Conservation (phyloP, 768 basidiomycete species). For the Hirschioporus abietinus region DNA sequence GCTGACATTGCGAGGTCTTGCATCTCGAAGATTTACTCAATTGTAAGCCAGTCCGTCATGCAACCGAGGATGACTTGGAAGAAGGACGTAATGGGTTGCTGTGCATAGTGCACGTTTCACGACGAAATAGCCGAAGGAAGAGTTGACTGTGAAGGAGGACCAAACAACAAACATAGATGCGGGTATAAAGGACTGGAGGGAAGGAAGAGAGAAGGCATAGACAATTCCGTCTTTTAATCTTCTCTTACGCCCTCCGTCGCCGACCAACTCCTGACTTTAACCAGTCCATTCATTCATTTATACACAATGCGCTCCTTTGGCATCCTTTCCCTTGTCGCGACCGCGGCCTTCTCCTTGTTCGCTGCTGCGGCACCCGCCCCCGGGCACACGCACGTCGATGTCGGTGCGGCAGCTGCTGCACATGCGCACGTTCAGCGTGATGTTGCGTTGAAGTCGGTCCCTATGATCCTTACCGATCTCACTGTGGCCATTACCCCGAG, state of each 20-base stretch:
- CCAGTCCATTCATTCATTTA: background rate
- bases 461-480: background rate
- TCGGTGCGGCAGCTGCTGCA: background rate
- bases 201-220: background rate
- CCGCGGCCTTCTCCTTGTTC: background rate
- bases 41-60: background rate
- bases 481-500: background rate
- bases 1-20: too few species aligned
- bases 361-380: background rate
- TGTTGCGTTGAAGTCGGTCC: background rate
- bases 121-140: too few species aligned
- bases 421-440: background rate
- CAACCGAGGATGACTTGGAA: background rate
- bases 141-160: too few species aligned
- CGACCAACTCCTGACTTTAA: background rate
- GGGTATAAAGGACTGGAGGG: background rate
- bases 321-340: background rate
- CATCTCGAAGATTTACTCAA: background rate
- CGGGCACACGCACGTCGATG: background rate
- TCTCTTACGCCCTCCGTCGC: background rate
- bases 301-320: background rate
- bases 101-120: background rate
- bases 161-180: background rate
- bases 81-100: background rate
- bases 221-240: background rate